Evolutionary conservation across 768 basidiomycete genomes (phyloP), one percentile per base, ranked within the genome.

Genomic region (Cystofilobasidium ferigula): DNA sequence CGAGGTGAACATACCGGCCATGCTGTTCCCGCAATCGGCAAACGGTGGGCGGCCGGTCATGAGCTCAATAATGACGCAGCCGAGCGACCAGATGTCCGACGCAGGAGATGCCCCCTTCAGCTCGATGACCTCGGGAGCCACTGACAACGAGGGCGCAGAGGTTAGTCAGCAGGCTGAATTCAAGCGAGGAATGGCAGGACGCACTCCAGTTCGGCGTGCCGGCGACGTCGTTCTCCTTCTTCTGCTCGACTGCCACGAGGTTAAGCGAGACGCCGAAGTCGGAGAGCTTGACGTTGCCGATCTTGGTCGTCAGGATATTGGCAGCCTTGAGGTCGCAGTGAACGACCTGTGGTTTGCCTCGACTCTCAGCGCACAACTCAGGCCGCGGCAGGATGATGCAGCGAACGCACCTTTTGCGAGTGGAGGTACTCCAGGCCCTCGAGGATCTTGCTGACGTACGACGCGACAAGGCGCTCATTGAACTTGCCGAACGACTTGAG

Each of bases 281-380:
- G 10, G 91, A 88, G 3, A 99, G 82, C 78, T 98, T 98, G 73
- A 95, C 86, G 72, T 98, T 95, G 48, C 93, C 94, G 59, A 85
- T 93, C 82, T 98, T 98, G 20, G 93, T 98, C 18, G 89, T 92
- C n/a, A 99, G 83, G 73, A 99, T 95, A 74, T 98, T 99, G 28
- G 94, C 94, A 0, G 94, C 92, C 77, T 99, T 99, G 69, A 99
- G 82, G 77, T 99, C 94, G 74, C 94, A 95, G 74, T 99, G 94
- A 12, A 97, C 92, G 67, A 95, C 90, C 73, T 91, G 83, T 71
- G 1, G n/a, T n/a, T n/a, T n/a, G n/a, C n/a, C n/a, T n/a, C n/a
- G n/a, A n/a, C n/a, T n/a, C n/a, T n/a, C n/a, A n/a, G n/a, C n/a
- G n/a, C n/a, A n/a, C n/a, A n/a, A n/a, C n/a, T n/a, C n/a, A n/a